Base-by-base conservation (phyloP, 148 eudicot species). In the Spergularia bocconei region DNA sequence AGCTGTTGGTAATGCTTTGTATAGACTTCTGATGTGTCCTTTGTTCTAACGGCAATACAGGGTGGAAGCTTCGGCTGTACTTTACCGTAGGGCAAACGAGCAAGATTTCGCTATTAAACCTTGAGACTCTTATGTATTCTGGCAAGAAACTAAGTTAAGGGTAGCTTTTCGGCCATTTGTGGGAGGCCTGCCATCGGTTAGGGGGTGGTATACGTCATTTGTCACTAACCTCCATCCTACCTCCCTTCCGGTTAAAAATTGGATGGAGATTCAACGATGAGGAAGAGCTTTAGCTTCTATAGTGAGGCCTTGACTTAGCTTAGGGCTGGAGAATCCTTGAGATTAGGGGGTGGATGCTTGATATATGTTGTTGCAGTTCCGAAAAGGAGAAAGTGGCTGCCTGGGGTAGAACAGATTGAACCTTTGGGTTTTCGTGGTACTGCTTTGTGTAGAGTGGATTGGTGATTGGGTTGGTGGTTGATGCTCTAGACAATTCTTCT, bases 21-120 rank as follows among this genome's bases (percentile, higher is more conserved):
- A 73, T 57, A 8, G n/a, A 52, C 5, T 41, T 69, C 79, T 82
- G 73, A 71, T 75, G 67, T 15, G 55, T 70, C 33, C 47, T 36
- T 39, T 64, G 21, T 12, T 72, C 47, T 13, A 36, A 36, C 61
- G 77, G 55, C 38, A 39, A 25, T 72, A 85, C 92, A 95, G 98
- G 98, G 96, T 95, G 84, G 98, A 95, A 89, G 98, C 98, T 70
- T 95, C 98, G 72, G 90, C 97, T 29, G 83, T 95, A 84, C 97
- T 95, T 60, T 95, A 95, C 79, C 84, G 96, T 84, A 90, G 98
- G 85, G 98, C 91, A 38, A 92, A 89, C 74, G 98, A 95, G 76
- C 91, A 83, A 64, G 93, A 95, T 60, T 95, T 95, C 89, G 89
- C 96, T 50, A 85, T 95, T 79, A 92, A 92, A 84, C 73, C 88